Evolutionary conservation across 2,329 filamentous ascomycete species (phyloP), one percentile per base, ranked within the genome.

Genomic region (Alternaria panax): DNA sequence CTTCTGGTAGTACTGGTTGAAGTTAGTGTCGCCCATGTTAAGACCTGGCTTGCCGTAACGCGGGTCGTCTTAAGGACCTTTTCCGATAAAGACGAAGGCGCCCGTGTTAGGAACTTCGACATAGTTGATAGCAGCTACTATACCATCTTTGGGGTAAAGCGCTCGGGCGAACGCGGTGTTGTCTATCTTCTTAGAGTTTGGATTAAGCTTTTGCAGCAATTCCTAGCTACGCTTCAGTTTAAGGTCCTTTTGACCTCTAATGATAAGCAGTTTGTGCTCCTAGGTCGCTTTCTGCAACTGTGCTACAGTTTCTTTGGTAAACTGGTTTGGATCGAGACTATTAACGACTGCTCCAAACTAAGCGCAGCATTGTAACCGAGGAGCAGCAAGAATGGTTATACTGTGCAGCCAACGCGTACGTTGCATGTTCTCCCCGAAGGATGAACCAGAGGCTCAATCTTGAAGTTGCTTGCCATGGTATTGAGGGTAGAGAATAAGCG

Each of bases 401-500:
- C 27, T 30, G 7, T 11, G 14, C 38, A 25, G 38, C 16, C 7
- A 9, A 27, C 11, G 18, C 38, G 5, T 51, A 56, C 46, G 27
- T 56, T 42, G 46, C 54, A 56, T 27, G 27, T 56, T 22, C 51
- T 56, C 14, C 54, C 46, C 11, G 27, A 50, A 43, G 54, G 54
- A 36, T 56, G 54, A n/a, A 20, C 38, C 27, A 56, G n/a, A 20
- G 46, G 54, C 38, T 56, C 38, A 22, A 56, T 56, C 28, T 56
- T 51, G 27, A 56, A 56, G 24, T n/a, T 24, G 54, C 14, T 51
- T n/a, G 54, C 38, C 54, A 56, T 56, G 20, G 28, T 56, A 14
- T 18, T 27, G 16, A 42, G 12, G 20, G 42, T 7, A 14, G 18
- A n/a, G 7, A 16, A 27, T 28, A 14, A 4, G 9, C 22, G 9